Evolutionary conservation across 345 rosid genomes (phyloP).

Genomic region (Chamaenerion angustifolium): DNA sequence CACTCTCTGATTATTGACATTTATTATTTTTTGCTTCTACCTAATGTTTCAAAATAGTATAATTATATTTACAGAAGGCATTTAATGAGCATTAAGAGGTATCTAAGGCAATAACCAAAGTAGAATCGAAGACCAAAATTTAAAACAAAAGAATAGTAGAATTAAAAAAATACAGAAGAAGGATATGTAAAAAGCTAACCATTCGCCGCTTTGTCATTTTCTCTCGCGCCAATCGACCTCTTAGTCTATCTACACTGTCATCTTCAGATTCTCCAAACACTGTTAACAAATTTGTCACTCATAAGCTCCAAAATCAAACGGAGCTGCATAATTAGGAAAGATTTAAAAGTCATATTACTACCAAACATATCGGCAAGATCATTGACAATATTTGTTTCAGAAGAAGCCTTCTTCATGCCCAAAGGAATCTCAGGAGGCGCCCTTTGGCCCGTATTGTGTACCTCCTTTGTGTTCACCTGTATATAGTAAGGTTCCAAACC

Average conservation of each 20-base stretch:
- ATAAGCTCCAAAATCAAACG: neutral
- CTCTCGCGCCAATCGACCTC: conserved; percentile 66
- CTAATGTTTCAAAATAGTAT: too few species aligned
- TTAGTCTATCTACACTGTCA: conserved; percentile 78
- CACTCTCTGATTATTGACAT: too few species aligned
- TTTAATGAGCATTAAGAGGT: too few species aligned
- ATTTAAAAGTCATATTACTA: conserved; percentile 20
- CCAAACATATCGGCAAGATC: conserved; percentile 67
- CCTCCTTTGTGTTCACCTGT: conserved; percentile 22
- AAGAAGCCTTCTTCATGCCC: conserved; percentile 44
- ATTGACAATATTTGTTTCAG: conserved; percentile 37
- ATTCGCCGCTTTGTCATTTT: conserved; percentile 68
- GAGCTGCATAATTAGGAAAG: neutral
- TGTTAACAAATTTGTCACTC: conserved; percentile 9
- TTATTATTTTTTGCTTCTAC: too few species aligned
- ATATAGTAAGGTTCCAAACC: conserved; percentile 16
- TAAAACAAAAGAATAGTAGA: too few species aligned
- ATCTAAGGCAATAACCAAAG: too few species aligned
- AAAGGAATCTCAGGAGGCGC: conserved; percentile 31
- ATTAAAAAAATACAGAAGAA: neutral
- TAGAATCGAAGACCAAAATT: too few species aligned
- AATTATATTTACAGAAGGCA: too few species aligned
- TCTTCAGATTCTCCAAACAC: conserved; percentile 66
- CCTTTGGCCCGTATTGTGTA: conserved; percentile 19
- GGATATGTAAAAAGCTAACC: conserved; percentile 30